Evolutionary conservation across 371 early-diverging fungal genomes (phyloP).

Genomic region (Apophysomyces trapeziformis): DNA sequence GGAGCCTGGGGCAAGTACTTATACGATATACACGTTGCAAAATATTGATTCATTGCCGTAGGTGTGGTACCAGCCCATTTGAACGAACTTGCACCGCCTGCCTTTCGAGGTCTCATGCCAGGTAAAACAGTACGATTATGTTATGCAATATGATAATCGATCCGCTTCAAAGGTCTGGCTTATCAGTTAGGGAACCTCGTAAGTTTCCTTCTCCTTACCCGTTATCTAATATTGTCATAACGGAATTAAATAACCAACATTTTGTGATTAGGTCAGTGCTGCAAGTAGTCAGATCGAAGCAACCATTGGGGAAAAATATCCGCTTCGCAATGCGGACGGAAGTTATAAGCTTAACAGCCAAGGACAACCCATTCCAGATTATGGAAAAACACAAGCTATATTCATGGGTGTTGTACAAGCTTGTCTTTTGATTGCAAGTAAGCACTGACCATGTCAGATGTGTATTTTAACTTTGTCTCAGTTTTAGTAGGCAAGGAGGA

Average conservation of each 20-base stretch:
- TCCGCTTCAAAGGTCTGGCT: conserved; percentile 37
- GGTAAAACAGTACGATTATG: conserved; percentile 16
- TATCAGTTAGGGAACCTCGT: conserved; percentile 71
- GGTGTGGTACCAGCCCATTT: conserved; percentile 66
- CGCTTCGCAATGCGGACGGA: conserved; percentile 33
- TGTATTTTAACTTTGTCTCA: neutral
- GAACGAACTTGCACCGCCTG: conserved; percentile 64
- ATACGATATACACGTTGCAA: neutral
- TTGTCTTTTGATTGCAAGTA: conserved; percentile 35
- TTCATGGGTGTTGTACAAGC: conserved; percentile 57
- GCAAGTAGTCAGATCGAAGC: conserved; percentile 70
- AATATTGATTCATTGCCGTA: neutral
- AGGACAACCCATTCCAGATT: conserved; percentile 58
- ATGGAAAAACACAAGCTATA: conserved; percentile 63
- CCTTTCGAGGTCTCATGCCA: conserved; percentile 66
- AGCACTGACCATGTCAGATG: neutral
- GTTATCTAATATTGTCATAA: neutral
- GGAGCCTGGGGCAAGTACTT: conserved; percentile 60
- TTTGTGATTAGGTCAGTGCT: conserved; percentile 45
- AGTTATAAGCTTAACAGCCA: conserved; percentile 26
- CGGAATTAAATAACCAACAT: neutral
- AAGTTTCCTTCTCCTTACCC: neutral
- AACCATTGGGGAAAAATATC: conserved; percentile 53
- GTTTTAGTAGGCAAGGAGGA: conserved; percentile 4
- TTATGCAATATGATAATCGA: neutral